phyloP scores from a whole-genome alignment of 2,329 filamentous ascomycete species.

The Lasiodiplodia sp. region DNA sequence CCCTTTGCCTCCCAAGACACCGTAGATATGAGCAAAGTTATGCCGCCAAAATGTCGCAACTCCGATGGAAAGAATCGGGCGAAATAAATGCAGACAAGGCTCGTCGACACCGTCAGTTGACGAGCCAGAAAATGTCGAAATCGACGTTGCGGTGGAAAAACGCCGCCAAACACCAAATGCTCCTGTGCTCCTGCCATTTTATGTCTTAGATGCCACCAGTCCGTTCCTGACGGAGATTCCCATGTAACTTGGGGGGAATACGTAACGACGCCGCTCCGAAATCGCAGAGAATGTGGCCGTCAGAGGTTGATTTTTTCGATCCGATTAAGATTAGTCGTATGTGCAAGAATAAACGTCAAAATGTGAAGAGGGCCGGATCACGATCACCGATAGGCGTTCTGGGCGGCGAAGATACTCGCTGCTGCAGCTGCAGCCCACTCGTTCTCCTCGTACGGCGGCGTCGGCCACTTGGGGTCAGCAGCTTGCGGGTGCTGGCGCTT shows the following conservation, averaged over 20 bases:
- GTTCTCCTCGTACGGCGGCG: constrained; percentile 90
- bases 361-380: constrained; percentile 8
- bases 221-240: constrained; percentile 29
- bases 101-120: neutral
- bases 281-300: constrained; percentile 27
- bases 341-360: constrained; percentile 28
- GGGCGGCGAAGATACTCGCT: constrained; percentile 66
- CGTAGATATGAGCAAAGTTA: constrained; percentile 24
- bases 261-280: constrained; percentile 28
- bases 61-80: constrained; percentile 18
- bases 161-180: constrained; percentile 28
- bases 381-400: constrained; percentile 43
- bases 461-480: constrained; percentile 80
- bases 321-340: constrained; percentile 31
- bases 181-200: constrained; percentile 28
- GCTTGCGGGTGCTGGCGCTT: constrained; percentile 60
- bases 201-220: constrained; percentile 21
- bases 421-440: constrained; percentile 89
- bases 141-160: constrained; percentile 26
- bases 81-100: constrained; percentile 22
- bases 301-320: constrained; percentile 26
- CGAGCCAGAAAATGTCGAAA: constrained; percentile 25
- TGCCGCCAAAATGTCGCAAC: constrained; percentile 27
- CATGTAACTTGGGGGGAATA: constrained; percentile 3
- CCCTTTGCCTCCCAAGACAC: constrained; percentile 24